Evolutionary conservation across 148 eudicot species (phyloP).

Genomic region (Vaccinium darrowii): DNA sequence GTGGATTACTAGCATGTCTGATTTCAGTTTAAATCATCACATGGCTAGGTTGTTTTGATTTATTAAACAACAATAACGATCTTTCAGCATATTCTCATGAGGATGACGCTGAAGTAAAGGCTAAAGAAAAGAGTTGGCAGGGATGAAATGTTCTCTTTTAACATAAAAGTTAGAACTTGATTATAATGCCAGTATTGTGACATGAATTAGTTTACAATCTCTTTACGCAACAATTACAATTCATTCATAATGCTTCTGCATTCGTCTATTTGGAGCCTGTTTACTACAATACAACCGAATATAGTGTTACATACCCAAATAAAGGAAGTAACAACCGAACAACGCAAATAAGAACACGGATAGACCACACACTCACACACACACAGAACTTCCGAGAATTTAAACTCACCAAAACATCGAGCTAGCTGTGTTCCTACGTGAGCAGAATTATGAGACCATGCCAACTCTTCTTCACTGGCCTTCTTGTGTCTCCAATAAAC

Average conservation of each 20-base stretch:
- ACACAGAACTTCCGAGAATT: too few species aligned
- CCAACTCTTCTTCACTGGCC: conserved; percentile 41
- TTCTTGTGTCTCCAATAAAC: conserved; percentile 45
- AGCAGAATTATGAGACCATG: conserved; percentile 47
- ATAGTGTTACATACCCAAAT: neutral
- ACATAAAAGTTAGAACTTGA: neutral
- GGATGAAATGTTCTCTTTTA: neutral
- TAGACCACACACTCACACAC: neutral
- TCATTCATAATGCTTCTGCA: neutral
- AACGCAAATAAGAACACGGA: neutral
- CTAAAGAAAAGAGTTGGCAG: neutral
- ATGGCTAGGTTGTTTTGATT: neutral
- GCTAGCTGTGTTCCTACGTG: conserved; percentile 49
- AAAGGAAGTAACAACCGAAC: neutral
- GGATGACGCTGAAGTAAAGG: neutral
- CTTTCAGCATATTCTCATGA: neutral
- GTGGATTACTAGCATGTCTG: neutral
- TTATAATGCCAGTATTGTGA: neutral
- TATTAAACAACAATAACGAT: neutral
- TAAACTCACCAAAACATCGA: conserved; percentile 68
- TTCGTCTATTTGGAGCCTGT: neutral
- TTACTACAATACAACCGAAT: neutral
- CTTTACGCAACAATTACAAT: neutral
- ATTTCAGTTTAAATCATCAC: neutral
- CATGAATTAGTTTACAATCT: neutral